Evolutionary conservation across 2,329 filamentous ascomycete species (phyloP), one percentile per base, ranked within the genome.

Genomic region (Pyrenophora graminea): DNA sequence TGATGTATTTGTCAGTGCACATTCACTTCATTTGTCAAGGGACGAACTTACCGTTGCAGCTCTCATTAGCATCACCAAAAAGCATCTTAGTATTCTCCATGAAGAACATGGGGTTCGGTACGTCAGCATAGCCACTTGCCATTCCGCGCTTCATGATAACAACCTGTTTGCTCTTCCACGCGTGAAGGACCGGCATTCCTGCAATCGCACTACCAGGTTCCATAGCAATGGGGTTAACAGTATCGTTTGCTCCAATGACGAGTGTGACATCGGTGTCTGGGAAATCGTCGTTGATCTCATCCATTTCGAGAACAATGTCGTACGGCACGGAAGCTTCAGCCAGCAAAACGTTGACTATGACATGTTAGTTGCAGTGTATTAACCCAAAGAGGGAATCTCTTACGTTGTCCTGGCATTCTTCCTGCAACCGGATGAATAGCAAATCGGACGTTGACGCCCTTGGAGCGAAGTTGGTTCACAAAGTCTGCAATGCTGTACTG

Each of bases 281-380:
- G 71, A 96, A 96, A 66, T 96, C 91, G 56, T 95, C 91, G 72
- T 96, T 96, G 76, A 96, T 95, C 77, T 96, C 91, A 63, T 96
- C 91, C 91, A 96, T 96, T 75, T 96, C 91, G 39, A 95, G 81
- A 23, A 96, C 91, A 48, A 96, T 93, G 63, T 96, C 91, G 66
- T 96, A 96, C 2, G 90, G 90, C 25, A 96, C 91, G 30, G 83
- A 87, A 1, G 91, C 91, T 72, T 96, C 91, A 0, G 91, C 91
- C 12, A 96, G 84, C 2, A 96, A 79, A 3, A 96, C 91, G 66
- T 96, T 96, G 76, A 30, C 27, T 30, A 13, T 9, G 13, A 30
- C 10, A 30, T 5, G 10, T 30, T 30, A 30, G 27, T 30, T 30
- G 8, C 9, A 10, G 9, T 4, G 27, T 7, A 30, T 8, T 23